Evolutionary conservation across 768 basidiomycete species (phyloP).

Genomic region (Tephrocybe sp.): DNA sequence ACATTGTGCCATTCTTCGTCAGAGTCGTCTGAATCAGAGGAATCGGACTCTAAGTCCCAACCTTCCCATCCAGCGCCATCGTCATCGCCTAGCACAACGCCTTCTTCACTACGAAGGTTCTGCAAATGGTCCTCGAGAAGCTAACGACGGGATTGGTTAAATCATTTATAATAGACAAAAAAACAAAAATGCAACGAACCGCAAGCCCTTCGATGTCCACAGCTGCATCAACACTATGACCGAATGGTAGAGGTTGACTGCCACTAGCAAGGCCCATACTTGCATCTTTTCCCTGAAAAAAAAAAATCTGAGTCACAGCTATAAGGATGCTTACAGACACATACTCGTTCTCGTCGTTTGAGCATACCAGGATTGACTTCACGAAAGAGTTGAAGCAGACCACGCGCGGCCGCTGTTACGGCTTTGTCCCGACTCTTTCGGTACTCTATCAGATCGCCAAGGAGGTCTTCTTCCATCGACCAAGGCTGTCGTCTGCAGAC

Average conservation of each 20-base stretch:
- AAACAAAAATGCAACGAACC: conserved; percentile 41
- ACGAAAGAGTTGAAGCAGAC: conserved; percentile 86
- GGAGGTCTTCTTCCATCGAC: conserved; percentile 93
- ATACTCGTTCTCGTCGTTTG: conserved; percentile 80
- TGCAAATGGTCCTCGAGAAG: conserved; percentile 86
- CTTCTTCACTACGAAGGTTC: conserved; percentile 63
- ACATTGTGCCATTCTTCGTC: conserved; percentile 85
- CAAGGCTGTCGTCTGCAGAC: conserved; percentile 94
- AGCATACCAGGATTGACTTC: conserved; percentile 94
- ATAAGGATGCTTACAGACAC: conserved; percentile 19
- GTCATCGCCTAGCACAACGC: conserved; percentile 41
- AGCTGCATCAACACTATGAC: conserved; percentile 70
- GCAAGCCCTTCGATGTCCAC: conserved; percentile 88
- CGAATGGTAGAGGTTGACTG: conserved; percentile 73
- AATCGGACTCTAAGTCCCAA: conserved; percentile 85
- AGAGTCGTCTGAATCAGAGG: conserved; percentile 51
- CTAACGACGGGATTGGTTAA: conserved; percentile 34
- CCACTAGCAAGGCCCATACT: conserved; percentile 70
- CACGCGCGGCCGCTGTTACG: conserved; percentile 85
- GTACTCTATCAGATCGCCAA: conserved; percentile 93
- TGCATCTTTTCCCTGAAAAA: conserved; percentile 83
- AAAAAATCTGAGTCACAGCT: conserved; percentile 6
- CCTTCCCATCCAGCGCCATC: conserved; percentile 78
- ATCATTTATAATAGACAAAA: neutral
- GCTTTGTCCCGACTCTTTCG: conserved; percentile 93